A percentile compares a stretch with the other conserved stretches of the same genome.
These are phyloP conservation scores for Suhomyces pyralidae DNA, from an alignment of 805 yeast species.

Conservation along the genomic window DNA sequence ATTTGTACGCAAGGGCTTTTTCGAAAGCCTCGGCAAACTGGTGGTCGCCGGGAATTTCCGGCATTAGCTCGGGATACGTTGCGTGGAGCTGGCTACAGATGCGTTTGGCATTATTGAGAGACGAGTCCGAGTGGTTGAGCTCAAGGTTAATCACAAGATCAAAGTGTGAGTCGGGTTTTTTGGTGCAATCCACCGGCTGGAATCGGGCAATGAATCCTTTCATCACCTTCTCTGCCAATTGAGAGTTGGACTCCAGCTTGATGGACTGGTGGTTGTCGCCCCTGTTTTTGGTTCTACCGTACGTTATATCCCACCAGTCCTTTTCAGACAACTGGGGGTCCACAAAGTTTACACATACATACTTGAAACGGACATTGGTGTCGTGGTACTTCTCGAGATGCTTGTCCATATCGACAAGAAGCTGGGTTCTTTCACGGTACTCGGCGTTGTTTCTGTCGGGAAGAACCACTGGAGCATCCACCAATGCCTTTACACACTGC, in stretches of 20 bases:
- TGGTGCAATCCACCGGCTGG: slow-evolving; percentile 49
- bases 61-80: slow-evolving; percentile 42
- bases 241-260: slow-evolving; percentile 48
- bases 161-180: slow-evolving; percentile 63
- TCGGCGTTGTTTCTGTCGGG: slow-evolving; percentile 85
- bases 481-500: slow-evolving; percentile 35
- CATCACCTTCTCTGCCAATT: slow-evolving; percentile 61
- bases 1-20: slow-evolving; percentile 52
- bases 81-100: slow-evolving; percentile 25
- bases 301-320: slow-evolving; percentile 51
- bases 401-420: slow-evolving; percentile 51
- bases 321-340: slow-evolving; percentile 22
- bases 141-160: slow-evolving; percentile 61
- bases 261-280: slow-evolving; percentile 92
- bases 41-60: slow-evolving; percentile 23
- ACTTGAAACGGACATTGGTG: slow-evolving; percentile 40
- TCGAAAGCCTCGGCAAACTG: slow-evolving; percentile 47
- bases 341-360: slow-evolving; percentile 68
- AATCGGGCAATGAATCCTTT: slow-evolving; percentile 68
- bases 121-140: slow-evolving; percentile 24
- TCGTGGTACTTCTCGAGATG: slow-evolving; percentile 45
- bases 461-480: slow-evolving; percentile 50
- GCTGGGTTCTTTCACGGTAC: slow-evolving; percentile 61
- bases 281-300: slow-evolving; percentile 56
- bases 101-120: slow-evolving; percentile 12